Base-by-base conservation (phyloP, 2,329 filamentous ascomycete species). In the Verticillium dahliae region DNA sequence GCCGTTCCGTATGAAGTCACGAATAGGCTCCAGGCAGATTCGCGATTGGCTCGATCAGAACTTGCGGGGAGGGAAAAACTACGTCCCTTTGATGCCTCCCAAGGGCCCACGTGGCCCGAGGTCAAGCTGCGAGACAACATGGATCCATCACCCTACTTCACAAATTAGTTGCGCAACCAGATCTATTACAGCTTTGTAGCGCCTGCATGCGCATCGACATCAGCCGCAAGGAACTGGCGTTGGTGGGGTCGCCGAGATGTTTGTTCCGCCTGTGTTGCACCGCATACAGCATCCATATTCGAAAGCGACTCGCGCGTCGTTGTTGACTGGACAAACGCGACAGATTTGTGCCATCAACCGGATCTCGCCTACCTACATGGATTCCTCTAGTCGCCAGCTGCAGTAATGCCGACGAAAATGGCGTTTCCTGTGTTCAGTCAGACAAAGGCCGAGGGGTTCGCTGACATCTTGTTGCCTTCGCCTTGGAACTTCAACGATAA, bases 381-480 rank as follows among this genome's bases (percentile, higher is more conserved):
- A 50, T 86, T 94, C 69, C 86, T 90, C 70, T 79, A 90, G 50
- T 86, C 84, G 0, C 84, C 88, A 0, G 83, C 88, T 6, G 79
- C 83, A 0, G 80, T 85, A 65, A 83, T 85, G 57, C 83, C 87
- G 0, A 82, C 88, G 1, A 82, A 85, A 64, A 80, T 87, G 27
- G 79, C 95, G 4, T 74, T 90, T 2, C 91, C 91, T 0, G 78
- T 95, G 11, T 95, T 95, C 74, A 90, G 90, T 64, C 82, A 90
- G 62, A 88, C 86, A 56, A 92, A 91, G 67, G 85, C 88, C 1
- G 80, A 84, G 54, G 86, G 87, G 5, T 94, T 90, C 74, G 85
- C 82, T 65, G 91, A 96, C 70, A 90, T 96, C 38, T 74, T 93
- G 27, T 88, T 92, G 59, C 91, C 91, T 0, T 69, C 85, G 78